These are phyloP conservation scores for Ichthyophthirius multifiliis DNA, from an alignment of 169 alveolate genomes.

Conservation along the genomic window DNA sequence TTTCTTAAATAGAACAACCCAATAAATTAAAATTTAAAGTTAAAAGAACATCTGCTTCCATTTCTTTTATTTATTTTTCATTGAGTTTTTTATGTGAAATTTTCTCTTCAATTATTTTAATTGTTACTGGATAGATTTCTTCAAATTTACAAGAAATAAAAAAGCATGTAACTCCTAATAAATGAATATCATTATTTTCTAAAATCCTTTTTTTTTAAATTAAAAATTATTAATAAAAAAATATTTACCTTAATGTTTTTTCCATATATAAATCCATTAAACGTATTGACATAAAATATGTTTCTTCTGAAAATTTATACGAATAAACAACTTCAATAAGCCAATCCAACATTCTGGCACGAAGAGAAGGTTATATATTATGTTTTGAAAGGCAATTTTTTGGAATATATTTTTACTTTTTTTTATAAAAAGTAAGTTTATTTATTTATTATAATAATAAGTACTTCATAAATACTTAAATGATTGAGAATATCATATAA, in stretches of 20 bases:
- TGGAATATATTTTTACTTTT: conserved; percentile 1
- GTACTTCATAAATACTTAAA: no score
- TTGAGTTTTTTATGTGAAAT: conserved; percentile 76
- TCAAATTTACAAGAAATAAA: conserved; percentile 83
- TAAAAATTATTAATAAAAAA: background rate
- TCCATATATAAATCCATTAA: conserved; percentile 77
- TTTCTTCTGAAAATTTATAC: conserved; percentile 67
- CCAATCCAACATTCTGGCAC: conserved; percentile 89
- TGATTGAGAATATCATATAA: no score
- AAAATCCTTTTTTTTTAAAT: background rate
- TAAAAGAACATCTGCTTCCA: conserved; percentile 63
- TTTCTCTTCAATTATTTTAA: conserved; percentile 64
- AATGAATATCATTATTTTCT: background rate
- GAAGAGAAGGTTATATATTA: conserved; percentile 55
- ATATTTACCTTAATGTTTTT: background rate
- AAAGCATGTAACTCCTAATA: background rate
- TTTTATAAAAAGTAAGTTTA: background rate
- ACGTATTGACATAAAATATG: conserved; percentile 74
- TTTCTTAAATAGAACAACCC: conserved; percentile 57
- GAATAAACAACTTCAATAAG: conserved; percentile 85
- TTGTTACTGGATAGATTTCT: conserved; percentile 75
- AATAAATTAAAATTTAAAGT: conserved; percentile 47
- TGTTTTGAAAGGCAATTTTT: conserved; percentile 49
- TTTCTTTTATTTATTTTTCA: conserved; percentile 45
- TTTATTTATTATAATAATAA: no score